Conservation (phyloP, 169 alveolate species). For the Plasmodium vivax region DNA sequence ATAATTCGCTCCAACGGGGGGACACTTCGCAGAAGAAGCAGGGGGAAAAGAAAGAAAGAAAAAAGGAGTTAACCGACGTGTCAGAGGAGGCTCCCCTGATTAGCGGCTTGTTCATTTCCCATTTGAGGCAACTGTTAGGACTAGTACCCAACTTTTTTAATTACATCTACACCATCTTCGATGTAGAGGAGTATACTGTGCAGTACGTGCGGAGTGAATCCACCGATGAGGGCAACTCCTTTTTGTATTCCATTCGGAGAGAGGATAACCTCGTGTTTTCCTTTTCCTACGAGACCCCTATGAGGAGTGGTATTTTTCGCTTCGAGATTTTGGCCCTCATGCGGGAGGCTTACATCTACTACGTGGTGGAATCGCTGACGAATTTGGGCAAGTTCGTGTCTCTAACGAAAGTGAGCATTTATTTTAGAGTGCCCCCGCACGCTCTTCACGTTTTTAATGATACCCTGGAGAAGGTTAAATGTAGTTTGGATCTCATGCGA, state of each 20-base stretch:
- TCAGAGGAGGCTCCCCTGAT: conserved; percentile 27
- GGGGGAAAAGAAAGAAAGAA: background rate
- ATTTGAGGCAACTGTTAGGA: conserved; percentile 53
- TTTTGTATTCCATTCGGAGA: conserved; percentile 6
- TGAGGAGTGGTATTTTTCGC: conserved; percentile 24
- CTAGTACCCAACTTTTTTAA: conserved; percentile 14
- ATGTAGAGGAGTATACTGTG: conserved; percentile 33
- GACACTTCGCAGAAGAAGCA: background rate
- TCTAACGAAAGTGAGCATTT: conserved; percentile 66
- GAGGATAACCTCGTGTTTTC: background rate
- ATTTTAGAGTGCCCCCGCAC: conserved; percentile 23
- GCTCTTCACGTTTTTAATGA: conserved; percentile 9
- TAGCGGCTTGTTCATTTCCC: conserved; percentile 63
- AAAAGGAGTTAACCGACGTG: background rate
- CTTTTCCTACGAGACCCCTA: conserved; percentile 28
- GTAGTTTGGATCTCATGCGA: conserved; percentile 37
- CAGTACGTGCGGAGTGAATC: conserved; percentile 23
- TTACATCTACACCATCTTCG: conserved; percentile 33
- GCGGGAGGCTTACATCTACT: conserved; percentile 37
- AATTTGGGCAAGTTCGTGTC: conserved; percentile 27
- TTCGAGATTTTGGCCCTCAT: conserved; percentile 20
- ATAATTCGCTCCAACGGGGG: background rate
- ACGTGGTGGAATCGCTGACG: conserved; percentile 12
- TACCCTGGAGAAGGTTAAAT: conserved; percentile 42
- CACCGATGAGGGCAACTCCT: conserved; percentile 2